Evolutionary conservation across 2,329 filamentous ascomycete species (phyloP).

Genomic region (Talaromyces sp.): DNA sequence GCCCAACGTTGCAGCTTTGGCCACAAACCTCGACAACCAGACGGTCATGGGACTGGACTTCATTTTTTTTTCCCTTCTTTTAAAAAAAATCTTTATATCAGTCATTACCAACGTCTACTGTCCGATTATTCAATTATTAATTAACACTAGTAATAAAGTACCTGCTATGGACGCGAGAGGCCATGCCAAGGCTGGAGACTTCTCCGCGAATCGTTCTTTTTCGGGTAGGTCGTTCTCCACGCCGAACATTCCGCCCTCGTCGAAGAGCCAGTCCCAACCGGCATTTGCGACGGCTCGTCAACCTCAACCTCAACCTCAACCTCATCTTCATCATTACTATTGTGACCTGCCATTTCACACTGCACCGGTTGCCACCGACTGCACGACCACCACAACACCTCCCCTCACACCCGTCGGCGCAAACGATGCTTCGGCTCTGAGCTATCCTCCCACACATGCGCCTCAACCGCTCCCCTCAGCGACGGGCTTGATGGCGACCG

Average conservation of each 20-base stretch:
- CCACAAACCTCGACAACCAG: not conserved
- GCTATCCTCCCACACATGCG: constrained; percentile 16
- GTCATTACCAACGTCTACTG: not conserved
- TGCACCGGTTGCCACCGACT: not conserved
- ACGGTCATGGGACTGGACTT: not conserved
- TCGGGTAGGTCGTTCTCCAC: not conserved
- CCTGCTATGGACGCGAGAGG: not conserved
- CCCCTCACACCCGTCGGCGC: not conserved
- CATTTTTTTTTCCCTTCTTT: not conserved
- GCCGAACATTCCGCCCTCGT: not conserved
- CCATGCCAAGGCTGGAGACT: not conserved
- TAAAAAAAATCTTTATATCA: no score
- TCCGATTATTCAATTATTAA: not conserved
- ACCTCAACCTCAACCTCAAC: not conserved
- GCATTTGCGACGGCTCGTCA: not conserved
- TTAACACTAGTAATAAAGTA: not conserved
- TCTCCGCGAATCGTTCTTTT: not conserved
- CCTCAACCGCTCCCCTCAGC: constrained; percentile 13
- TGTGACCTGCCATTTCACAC: not conserved
- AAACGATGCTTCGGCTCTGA: constrained; percentile 29
- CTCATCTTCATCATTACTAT: not conserved
- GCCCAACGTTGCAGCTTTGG: not conserved
- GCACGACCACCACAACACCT: not conserved
- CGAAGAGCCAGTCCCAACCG: not conserved
- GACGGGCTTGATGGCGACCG: constrained; percentile 34